Evolutionary conservation across 1,284 basidiomycete genomes (phyloP).

Genomic region (Sanghuangporus weigelae): DNA sequence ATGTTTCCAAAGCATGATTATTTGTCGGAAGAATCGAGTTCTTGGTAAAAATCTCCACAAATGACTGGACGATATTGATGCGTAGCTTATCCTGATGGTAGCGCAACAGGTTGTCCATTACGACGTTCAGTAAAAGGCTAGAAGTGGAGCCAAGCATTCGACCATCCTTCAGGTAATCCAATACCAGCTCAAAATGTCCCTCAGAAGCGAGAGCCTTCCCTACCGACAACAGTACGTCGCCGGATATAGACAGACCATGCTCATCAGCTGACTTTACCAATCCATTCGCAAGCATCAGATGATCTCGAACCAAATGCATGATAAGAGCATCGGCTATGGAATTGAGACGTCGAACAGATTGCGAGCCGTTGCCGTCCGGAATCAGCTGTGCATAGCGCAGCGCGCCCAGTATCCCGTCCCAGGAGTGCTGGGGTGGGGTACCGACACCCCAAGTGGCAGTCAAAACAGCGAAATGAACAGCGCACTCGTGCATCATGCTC

Average conservation of each 20-base stretch:
- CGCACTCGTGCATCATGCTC: neutral
- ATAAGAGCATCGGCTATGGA: conserved; percentile 2
- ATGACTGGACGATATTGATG: neutral
- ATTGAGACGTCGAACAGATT: neutral
- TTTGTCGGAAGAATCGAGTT: conserved; percentile 2
- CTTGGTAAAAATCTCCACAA: conserved; percentile 3
- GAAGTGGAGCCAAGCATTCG: neutral
- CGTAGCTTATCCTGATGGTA: neutral
- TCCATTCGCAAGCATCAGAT: conserved; percentile 4
- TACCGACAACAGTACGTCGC: neutral
- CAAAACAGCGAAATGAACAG: conserved; percentile 6
- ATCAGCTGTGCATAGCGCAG: conserved; percentile 7
- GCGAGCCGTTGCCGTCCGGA: neutral
- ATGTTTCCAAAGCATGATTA: neutral
- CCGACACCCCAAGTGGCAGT: neutral
- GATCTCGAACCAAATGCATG: neutral
- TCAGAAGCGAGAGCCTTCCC: conserved; percentile 6
- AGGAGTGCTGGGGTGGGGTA: neutral
- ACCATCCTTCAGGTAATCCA: conserved; percentile 4
- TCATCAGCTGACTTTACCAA: conserved; percentile 2
- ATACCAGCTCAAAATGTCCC: conserved; percentile 4
- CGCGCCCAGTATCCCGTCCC: conserved; percentile 4
- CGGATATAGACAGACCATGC: neutral
- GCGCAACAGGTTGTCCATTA: neutral
- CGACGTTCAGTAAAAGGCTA: neutral